Conservation (phyloP, 1,284 basidiomycete species). For the Leccinum idahoense region DNA sequence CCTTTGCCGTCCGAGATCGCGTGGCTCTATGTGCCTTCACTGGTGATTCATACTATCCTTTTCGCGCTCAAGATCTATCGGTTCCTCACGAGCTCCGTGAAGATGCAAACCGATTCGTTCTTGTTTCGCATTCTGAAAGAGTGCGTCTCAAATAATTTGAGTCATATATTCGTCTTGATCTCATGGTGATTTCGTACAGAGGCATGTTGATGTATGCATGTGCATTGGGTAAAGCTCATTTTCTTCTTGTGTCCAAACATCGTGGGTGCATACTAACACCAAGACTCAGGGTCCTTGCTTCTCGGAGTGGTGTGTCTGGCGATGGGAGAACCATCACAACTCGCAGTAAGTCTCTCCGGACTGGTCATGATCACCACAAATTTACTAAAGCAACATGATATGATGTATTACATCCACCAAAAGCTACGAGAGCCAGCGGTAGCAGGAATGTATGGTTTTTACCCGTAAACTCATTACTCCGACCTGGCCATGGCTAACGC, state of each 20-base stretch:
- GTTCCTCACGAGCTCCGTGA: conserved; percentile 14
- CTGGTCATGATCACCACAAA: neutral
- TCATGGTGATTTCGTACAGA: conserved; percentile 6
- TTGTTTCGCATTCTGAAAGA: conserved; percentile 19
- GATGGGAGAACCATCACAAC: neutral
- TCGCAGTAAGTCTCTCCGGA: neutral
- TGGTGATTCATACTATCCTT: conserved; percentile 18
- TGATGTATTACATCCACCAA: neutral
- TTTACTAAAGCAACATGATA: neutral
- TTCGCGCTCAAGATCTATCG: conserved; percentile 22
- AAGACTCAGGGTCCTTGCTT: neutral
- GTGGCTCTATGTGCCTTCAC: conserved; percentile 16
- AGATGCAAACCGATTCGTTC: conserved; percentile 11
- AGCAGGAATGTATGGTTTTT: neutral
- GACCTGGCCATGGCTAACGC: conserved; percentile 38
- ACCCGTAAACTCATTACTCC: conserved; percentile 2
- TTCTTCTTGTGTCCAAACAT: conserved; percentile 17
- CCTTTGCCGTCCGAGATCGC: neutral
- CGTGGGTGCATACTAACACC: conserved; percentile 4
- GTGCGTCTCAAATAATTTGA: conserved; percentile 5
- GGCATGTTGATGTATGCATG: conserved; percentile 22
- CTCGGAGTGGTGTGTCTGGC: neutral
- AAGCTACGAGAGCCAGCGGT: neutral
- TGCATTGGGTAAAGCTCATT: conserved; percentile 7
- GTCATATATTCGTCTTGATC: neutral